Evolutionary conservation across 305 asterid genomes (phyloP).

Genomic region (Fraxinus floribunda): DNA sequence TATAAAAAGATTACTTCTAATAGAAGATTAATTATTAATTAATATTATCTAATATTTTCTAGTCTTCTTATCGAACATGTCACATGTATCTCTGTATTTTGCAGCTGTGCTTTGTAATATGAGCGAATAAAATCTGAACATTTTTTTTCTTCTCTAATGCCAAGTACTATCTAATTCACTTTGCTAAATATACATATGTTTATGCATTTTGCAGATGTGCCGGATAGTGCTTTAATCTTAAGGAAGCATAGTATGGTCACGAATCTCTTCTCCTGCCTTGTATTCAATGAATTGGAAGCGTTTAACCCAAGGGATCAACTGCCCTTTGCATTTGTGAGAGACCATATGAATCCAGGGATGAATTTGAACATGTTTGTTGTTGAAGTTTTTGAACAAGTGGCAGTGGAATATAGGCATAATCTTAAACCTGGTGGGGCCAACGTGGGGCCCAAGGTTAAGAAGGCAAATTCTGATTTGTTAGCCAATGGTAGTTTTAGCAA

Average conservation of each 20-base stretch:
- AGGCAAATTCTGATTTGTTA: slow-evolving; percentile 39
- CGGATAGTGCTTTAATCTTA: slow-evolving; percentile 72
- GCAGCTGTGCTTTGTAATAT: neutral
- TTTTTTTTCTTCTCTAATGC: neutral
- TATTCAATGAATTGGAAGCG: slow-evolving; percentile 82
- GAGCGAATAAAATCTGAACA: neutral
- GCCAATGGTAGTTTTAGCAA: slow-evolving; percentile 40
- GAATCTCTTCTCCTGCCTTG: slow-evolving; percentile 68
- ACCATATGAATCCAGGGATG: slow-evolving; percentile 57
- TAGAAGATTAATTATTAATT: neutral
- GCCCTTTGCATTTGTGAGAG: slow-evolving; percentile 83
- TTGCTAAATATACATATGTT: neutral
- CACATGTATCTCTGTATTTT: neutral
- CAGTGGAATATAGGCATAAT: slow-evolving; percentile 79
- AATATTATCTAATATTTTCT: neutral
- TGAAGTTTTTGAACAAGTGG: slow-evolving; percentile 78
- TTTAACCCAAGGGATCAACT: slow-evolving; percentile 91
- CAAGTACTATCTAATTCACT: neutral
- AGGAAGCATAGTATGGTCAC: slow-evolving; percentile 55
- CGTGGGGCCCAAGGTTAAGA: slow-evolving; percentile 33
- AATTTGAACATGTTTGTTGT: slow-evolving; percentile 76
- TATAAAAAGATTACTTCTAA: neutral
- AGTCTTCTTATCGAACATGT: neutral
- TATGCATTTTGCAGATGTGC: slow-evolving; percentile 62
- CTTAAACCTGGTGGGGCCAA: slow-evolving; percentile 36